Base-by-base conservation (phyloP, 1,284 basidiomycete genomes). In the Vanrija pseudolonga region DNA sequence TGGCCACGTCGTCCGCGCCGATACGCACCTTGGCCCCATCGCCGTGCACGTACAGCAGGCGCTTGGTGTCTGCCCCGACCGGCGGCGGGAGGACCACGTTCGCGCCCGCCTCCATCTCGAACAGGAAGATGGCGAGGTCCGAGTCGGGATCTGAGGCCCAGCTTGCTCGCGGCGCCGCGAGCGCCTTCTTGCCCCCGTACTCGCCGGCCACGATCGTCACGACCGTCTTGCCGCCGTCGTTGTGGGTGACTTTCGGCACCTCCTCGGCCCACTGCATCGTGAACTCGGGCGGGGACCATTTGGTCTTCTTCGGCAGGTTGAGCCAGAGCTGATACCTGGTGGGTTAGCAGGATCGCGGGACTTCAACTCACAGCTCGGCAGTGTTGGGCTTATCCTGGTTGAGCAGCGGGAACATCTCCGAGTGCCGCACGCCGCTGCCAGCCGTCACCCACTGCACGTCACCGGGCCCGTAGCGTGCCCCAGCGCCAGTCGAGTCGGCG, bases 391-490 rank as follows among this genome's bases (percentile, higher is more conserved):
- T 32, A 45, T 50, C 54, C 6, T 38, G n/a, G 23, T 48, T 39
- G 6, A 60, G 15, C 42, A 60, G 32, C 3, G 58, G 58, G 42
- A 60, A 56, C 58, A 60, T 60, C 32, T 60, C 58, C 2, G 49
- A 51, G 48, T 60, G 58, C 9, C 49, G 41, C 11, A 60, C 58
- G 6, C 58, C 58, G 17, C 24, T 47, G 17, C 58, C 58, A 0
- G 58, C 50, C 20, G 58, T 60, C 11, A 60, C 58, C 58, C 58
- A 60, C 48, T 60, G 58, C 32, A 60, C 54, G 55, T 60, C 58
- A 23, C 58, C 58, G 19, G 39, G 24, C 2, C 51, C 46, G 43
- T 56, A 60, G 6, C 58, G 51, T 15, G 58, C 58, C 11, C 58
- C 58, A 0, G 51, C 45, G n/a, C 49, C 49, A 4, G 54, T 53